Evolutionary conservation across 495 filamentous ascomycete species (phyloP), one percentile per base, ranked within the genome.

Genomic region (Podospora pseudoanserina): DNA sequence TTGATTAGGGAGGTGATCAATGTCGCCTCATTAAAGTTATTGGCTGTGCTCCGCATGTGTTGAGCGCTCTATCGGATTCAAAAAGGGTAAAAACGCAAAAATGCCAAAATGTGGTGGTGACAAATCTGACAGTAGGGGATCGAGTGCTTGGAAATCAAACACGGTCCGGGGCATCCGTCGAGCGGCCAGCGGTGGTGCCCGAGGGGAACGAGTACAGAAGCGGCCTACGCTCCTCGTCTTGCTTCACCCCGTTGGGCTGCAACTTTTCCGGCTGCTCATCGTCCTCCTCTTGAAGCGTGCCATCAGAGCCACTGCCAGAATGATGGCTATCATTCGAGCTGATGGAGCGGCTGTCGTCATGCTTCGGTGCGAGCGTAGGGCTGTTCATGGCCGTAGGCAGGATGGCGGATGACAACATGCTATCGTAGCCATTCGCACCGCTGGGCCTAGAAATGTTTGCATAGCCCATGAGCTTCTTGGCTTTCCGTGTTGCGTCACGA

Each of bases 401-500:
- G 23, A 77, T 69, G 18, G 74, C 64, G 5, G 77, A 76, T 20
- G 77, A 79, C 28, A 67, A 67, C 70, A 77, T 75, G 68, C 77
- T 79, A 64, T 71, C 70, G 64, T 75, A 78, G 26, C 75, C 77
- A 65, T 74, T 72, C 30, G 73, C 71, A 34, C 70, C 72, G 27
- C 70, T 74, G 19, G 53, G 59, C 64, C 69, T 69, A 18, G 71
- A 71, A 20, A 83, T 75, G 60, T 83, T 81, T 5, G 81, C 81
- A 64, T 79, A 78, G 63, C 80, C 76, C 66, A 86, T 67, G 9
- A 88, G 79, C 76, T 84, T 80, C 68, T 86, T 82, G 13, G 86
- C 86, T 64, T 83, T 78, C 83, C 86, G 75, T 85, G 83, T 79
- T 67, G 83, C 76, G 75, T 81, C 71, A 75, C 82, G 83, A 60